phyloP scores from a whole-genome alignment of 352 stramenopile genomes.

The Globisporangium cederbergense region DNA sequence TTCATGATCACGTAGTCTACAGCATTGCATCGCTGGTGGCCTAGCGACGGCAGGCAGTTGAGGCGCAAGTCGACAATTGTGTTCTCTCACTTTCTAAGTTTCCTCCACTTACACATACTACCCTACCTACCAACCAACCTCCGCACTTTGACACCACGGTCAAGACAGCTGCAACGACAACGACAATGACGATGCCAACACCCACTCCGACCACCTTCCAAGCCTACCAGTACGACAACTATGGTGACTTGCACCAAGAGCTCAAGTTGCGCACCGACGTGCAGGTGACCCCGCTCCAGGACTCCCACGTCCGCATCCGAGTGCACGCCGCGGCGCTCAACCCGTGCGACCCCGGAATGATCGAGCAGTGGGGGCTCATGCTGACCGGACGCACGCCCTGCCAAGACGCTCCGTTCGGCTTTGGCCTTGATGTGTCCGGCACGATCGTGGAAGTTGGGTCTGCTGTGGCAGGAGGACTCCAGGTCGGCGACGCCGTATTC shows the following conservation, averaged over 20 bases:
- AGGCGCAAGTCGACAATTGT: too few species aligned
- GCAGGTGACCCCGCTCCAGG: neutral
- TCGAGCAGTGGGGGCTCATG: neutral
- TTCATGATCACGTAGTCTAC: too few species aligned
- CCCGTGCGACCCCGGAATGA: neutral
- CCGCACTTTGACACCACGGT: too few species aligned
- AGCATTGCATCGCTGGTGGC: too few species aligned
- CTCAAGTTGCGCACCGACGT: neutral
- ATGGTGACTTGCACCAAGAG: neutral
- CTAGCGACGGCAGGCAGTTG: too few species aligned
- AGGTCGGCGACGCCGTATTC: neutral
- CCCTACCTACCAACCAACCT: too few species aligned
- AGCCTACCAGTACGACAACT: neutral
- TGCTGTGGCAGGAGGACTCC: neutral
- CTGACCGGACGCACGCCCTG: neutral
- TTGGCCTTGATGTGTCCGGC: neutral
- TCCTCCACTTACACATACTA: too few species aligned
- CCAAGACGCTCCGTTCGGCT: neutral
- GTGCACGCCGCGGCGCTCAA: neutral
- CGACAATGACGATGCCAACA: too few species aligned
- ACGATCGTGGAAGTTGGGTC: neutral
- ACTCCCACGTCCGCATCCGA: neutral
- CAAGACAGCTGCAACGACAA: too few species aligned
- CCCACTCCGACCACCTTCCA: neutral
- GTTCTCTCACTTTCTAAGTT: too few species aligned